Evolutionary conservation across 305 asterid genomes (phyloP), one percentile per base, ranked within the genome.

Genomic region (Solanum aculeatissimum): DNA sequence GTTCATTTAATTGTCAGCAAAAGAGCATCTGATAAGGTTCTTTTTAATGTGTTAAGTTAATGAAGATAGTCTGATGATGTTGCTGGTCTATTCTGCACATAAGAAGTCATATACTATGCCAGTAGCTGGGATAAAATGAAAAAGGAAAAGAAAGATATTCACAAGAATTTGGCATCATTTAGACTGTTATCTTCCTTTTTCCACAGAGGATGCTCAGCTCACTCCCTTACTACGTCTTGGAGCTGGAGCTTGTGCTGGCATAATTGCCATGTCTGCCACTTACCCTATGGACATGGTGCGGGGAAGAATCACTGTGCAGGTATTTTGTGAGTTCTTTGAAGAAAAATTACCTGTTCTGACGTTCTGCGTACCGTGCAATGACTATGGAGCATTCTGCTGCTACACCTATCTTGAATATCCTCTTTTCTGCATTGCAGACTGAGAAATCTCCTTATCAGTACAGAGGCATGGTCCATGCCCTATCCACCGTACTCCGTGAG

Each of bases 271-370:
- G 99, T 96, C 99, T 83, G 99, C 99, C 63, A 96, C 99, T 55
- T 96, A 96, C 91, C 99, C 99, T 40, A 92, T 96, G 97, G 99
- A 96, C 92, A 93, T 96, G 99, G 99, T 95, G 80, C 95, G 99
- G 62, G 99, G 99, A 85, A 93, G 98, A 88, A 84, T 96, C 84
- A 96, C 98, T 79, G 99, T 96, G 79, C 98, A 96, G 97, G 99
- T 95, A 90, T 40, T 47, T 27, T 79, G 66, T 65, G 70, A 71
- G 84, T 65, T 54, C 70, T 86, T 54, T 57, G 69, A 74, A 85
- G 32, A 71, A 77, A 77, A 58, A 83, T 68, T 45, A 65, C 83
- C 42, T 82, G 54, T 80, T 42, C 29, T 13, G 62, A 18, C 66
- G 60, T 77, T 83, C 66, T 78, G 49, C 19, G 32, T 53, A 53